Conservation (phyloP, 192 early-diverging fungal species). For the Phlyctochytrium planicorne region DNA sequence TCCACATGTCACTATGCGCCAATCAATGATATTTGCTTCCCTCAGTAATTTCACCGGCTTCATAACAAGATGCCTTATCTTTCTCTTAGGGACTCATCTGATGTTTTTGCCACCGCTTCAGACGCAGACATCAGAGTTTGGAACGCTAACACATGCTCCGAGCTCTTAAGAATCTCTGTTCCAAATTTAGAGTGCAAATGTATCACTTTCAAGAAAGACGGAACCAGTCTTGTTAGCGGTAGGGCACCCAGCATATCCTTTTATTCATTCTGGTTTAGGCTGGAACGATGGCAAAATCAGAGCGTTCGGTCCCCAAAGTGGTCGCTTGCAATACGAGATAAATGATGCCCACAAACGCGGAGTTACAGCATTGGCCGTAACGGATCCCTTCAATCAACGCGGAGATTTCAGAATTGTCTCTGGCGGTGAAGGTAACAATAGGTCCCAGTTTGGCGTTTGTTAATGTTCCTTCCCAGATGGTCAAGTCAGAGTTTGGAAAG, state of each 20-base stretch:
- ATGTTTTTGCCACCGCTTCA: conserved; percentile 59
- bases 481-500: conserved; percentile 58
- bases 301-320: conserved; percentile 60
- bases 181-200: conserved; percentile 64
- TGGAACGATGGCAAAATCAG: conserved; percentile 66
- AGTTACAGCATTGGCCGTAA: conserved; percentile 56
- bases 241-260: conserved; percentile 4
- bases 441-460: not conserved
- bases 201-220: conserved; percentile 60
- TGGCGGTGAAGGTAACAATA: conserved; percentile 46
- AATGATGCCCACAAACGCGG: conserved; percentile 55
- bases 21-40: conserved; percentile 57
- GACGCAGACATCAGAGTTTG: conserved; percentile 59
- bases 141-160: conserved; percentile 48
- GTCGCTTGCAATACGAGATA: conserved; percentile 59
- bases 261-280: conserved; percentile 19
- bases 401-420: conserved; percentile 56
- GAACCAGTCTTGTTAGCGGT: conserved; percentile 44
- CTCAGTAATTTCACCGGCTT: conserved; percentile 34
- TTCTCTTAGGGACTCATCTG: conserved; percentile 50
- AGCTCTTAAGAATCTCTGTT: conserved; percentile 53
- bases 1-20: conserved; percentile 53
- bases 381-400: conserved; percentile 39
- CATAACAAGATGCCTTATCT: not conserved
- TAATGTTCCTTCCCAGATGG: conserved; percentile 36